Evolutionary conservation across 345 rosid genomes (phyloP).

Genomic region (Moricandia moricandioides): DNA sequence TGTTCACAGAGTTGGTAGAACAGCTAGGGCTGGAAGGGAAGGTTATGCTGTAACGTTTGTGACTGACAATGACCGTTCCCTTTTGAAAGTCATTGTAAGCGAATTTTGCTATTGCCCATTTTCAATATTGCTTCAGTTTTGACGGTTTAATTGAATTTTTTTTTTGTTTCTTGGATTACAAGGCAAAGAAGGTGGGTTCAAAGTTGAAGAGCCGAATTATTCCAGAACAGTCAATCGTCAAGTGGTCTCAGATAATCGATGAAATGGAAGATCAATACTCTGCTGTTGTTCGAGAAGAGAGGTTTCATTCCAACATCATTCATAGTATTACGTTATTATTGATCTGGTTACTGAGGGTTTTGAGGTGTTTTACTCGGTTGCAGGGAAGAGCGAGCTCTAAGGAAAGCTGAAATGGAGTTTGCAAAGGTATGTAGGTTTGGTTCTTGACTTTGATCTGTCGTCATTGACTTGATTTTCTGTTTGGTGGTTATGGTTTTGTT

Average conservation of each 20-base stretch:
- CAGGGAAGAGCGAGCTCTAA: conserved; percentile 84
- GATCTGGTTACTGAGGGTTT: conserved; percentile 12
- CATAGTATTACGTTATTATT: neutral
- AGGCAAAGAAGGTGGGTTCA: conserved; percentile 91
- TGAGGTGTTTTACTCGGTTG: conserved; percentile 27
- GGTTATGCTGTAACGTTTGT: conserved; percentile 96
- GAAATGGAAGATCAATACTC: conserved; percentile 80
- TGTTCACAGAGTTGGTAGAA: conserved; percentile 94
- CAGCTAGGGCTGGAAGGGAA: conserved; percentile 98
- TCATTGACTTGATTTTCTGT: neutral
- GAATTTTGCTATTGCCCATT: neutral
- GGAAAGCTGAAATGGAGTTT: conserved; percentile 96
- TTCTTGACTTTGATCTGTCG: conserved; percentile 3
- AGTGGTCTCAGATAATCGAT: conserved; percentile 86
- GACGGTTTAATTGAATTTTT: neutral
- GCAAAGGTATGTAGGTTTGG: conserved; percentile 59
- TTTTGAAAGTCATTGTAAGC: conserved; percentile 89
- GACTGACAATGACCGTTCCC: conserved; percentile 88
- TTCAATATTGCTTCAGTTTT: conserved; percentile 3
- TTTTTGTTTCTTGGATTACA: neutral
- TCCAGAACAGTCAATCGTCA: conserved; percentile 77
- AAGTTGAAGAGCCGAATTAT: conserved; percentile 82
- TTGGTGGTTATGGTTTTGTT: conserved; percentile 15
- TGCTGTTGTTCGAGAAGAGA: conserved; percentile 74
- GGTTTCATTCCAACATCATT: conserved; percentile 43